Base-by-base conservation (phyloP, 2,329 filamentous ascomycete species). In the Aspergillus uvarum region DNA sequence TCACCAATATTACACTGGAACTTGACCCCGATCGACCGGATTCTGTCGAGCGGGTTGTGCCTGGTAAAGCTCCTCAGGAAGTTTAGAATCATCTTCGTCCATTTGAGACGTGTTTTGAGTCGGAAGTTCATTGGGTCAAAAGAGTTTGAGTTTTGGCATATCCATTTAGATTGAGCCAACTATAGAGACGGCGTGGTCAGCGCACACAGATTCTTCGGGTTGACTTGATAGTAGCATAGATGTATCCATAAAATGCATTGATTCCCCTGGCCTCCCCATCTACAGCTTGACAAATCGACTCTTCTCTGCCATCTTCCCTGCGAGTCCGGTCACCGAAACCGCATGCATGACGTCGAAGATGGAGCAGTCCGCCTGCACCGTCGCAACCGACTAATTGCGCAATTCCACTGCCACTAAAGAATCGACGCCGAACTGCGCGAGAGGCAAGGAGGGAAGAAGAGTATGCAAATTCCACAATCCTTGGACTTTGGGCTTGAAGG, bases 391-490 rank as follows among this genome's bases (percentile, higher is more conserved):
- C 38, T 5, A 44, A 19, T 44, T 44, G 38, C n/a, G 38, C n/a
- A 44, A 16, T 16, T 44, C 38, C 38, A 19, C 38, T 4, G 38
- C 38, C n/a, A 44, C 38, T 16, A 44, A 44, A 5, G 16, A 44
- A 16, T 44, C 38, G 38, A 44, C 38, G 14, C 38, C 16, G 14
- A 44, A 44, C 7, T 44, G 38, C 38, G 38, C n/a, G 3, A 44
- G 16, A 19, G 38, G 38, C n/a, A 44, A 44, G 38, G 38, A n/a
- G 6, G n/a, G 51, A 11, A 47, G 49, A 12, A 53, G 26, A 2
- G 48, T 16, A 54, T 69, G 67, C 1, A 70, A 61, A 47, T 67
- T 69, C 64, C 61, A 66, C 1, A 63, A 58, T 7, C 65, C 68
- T 7, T 51, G 24, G 1, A 69, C 63, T 47, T 70, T 70, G 51